Evolutionary conservation across 225 moss, liverwort and hornwort species (phyloP).

Genomic region (Pleurozium schreberi): DNA sequence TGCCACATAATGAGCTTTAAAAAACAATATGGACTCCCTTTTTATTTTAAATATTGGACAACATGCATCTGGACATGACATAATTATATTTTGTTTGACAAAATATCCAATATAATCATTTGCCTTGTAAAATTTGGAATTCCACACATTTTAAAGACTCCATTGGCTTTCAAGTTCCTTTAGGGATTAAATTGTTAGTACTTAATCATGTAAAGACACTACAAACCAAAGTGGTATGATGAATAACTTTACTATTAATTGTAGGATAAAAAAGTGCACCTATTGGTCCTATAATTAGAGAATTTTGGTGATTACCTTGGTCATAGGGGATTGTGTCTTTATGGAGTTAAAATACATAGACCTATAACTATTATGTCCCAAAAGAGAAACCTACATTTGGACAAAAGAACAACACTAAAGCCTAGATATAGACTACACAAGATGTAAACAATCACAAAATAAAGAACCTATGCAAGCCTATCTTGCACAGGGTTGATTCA

Average conservation of each 20-base stretch:
- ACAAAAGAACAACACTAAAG: too few relatives aligned
- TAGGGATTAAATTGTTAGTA: too few relatives aligned
- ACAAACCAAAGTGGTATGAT: fast-evolving
- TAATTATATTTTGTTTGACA: not conserved
- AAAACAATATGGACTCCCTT: not conserved
- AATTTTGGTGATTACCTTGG: not conserved
- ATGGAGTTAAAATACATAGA: not conserved
- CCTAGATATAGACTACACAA: not conserved
- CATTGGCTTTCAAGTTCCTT: not conserved
- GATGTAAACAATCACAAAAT: not conserved
- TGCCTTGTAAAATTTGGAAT: not conserved
- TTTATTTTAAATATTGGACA: not conserved
- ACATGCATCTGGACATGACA: not conserved
- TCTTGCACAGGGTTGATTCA: too few relatives aligned
- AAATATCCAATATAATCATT: not conserved
- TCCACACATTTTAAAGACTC: fast-evolving
- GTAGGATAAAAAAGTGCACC: not conserved
- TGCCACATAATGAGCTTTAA: not conserved
- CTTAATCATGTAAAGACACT: fast-evolving
- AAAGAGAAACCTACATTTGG: not conserved
- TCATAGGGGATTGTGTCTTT: not conserved
- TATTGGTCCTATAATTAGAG: not conserved
- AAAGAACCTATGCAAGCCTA: too few relatives aligned
- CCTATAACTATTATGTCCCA: not conserved
- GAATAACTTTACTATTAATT: not conserved